phyloP scores from a whole-genome alignment of 75 land plant genomes.

The Cupressus sempervirens region DNA sequence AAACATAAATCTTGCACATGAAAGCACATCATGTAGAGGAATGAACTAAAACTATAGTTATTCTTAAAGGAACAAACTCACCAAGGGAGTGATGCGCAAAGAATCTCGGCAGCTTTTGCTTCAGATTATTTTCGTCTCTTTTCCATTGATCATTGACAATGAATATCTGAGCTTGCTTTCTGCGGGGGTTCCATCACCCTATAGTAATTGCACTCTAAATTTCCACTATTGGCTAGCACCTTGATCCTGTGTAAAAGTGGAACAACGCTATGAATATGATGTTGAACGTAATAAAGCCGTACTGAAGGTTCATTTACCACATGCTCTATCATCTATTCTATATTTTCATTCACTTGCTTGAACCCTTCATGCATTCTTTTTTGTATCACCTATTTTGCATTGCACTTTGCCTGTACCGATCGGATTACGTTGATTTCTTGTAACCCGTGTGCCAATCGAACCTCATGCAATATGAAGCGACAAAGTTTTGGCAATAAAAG shows the following conservation, averaged over 20 bases:
- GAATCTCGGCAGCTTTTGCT: too few relatives aligned
- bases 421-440: background rate
- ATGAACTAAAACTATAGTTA: too few relatives aligned
- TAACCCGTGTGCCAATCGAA: background rate
- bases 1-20: too few relatives aligned
- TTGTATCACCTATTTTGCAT: background rate
- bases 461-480: background rate
- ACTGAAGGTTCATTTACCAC: constrained; percentile 48
- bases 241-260: constrained; percentile 32
- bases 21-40: too few relatives aligned
- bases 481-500: background rate
- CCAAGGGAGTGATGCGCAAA: too few relatives aligned
- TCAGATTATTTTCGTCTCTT: too few relatives aligned
- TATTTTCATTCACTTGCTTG: constrained; percentile 28
- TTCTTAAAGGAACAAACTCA: too few relatives aligned
- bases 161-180: too few relatives aligned
- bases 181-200: too few relatives aligned
- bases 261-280: constrained; percentile 52
- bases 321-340: constrained; percentile 36
- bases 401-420: background rate
- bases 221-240: too few relatives aligned
- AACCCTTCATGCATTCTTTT: background rate
- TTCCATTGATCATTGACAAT: too few relatives aligned
- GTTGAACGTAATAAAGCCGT: constrained; percentile 49
- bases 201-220: too few relatives aligned